These are phyloP conservation scores for Phaeosphaeria sp. DNA, from an alignment of 2,329 filamentous ascomycete genomes.

Conservation along the genomic window DNA sequence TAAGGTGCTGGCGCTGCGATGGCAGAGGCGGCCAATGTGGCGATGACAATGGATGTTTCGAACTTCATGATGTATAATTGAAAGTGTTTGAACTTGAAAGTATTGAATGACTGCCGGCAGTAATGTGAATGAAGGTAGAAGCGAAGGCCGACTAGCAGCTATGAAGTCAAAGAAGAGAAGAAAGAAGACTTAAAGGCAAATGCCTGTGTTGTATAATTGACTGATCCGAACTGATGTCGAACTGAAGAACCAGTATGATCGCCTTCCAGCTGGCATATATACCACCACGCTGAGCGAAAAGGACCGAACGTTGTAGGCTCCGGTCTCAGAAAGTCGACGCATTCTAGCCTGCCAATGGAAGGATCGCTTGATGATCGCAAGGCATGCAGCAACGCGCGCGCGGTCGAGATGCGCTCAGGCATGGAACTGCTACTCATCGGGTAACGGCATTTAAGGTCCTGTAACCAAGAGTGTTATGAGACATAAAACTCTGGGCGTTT, in stretches of 20 bases:
- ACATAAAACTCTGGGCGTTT: constrained; percentile 24
- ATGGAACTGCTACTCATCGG: constrained; percentile 20
- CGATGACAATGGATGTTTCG: constrained; percentile 32
- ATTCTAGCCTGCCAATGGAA: constrained; percentile 1
- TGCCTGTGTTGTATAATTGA: constrained; percentile 2
- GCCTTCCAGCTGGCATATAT: constrained; percentile 12
- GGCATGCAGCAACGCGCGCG: neutral
- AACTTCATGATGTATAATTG: constrained; percentile 32
- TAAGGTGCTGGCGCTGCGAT: constrained; percentile 35
- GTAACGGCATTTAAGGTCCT: constrained; percentile 26
- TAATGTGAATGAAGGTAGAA: constrained; percentile 12
- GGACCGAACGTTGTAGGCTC: constrained; percentile 9
- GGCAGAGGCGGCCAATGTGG: constrained; percentile 32
- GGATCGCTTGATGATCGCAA: neutral
- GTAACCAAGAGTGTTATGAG: constrained; percentile 29
- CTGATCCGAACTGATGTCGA: neutral
- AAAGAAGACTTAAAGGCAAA: constrained; percentile 11
- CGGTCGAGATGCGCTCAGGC: constrained; percentile 16
- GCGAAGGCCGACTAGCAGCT: constrained; percentile 37
- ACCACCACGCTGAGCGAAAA: neutral
- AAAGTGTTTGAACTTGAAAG: constrained; percentile 3
- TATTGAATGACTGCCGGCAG: constrained; percentile 35
- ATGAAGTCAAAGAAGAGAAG: constrained; percentile 13
- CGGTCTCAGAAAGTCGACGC: constrained; percentile 17
- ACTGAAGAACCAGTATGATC: neutral